These are phyloP conservation scores for Coffea eugenioides DNA, from an alignment of 257 asterid genomes.

Conservation along the genomic window DNA sequence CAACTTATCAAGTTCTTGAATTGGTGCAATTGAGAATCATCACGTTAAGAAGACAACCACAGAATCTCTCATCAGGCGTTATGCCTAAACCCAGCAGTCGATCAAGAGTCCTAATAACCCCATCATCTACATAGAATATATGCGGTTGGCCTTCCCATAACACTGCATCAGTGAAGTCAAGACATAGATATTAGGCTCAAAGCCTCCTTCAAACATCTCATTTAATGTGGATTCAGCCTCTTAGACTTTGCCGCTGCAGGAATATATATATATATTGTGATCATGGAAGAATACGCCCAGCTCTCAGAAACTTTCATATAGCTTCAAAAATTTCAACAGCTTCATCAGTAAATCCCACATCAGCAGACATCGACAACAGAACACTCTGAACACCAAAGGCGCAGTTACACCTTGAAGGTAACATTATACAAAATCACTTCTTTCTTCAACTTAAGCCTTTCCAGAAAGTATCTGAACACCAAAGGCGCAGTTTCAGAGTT, in stretches of 20 bases:
- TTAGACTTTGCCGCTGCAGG: conserved; percentile 80
- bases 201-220: conserved; percentile 79
- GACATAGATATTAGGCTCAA: conserved; percentile 59
- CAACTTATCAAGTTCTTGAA: too few relatives aligned
- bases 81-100: too few relatives aligned
- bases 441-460: conserved; percentile 29
- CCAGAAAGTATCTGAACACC: conserved; percentile 39
- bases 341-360: conserved; percentile 67
- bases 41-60: too few relatives aligned
- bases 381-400: conserved; percentile 47
- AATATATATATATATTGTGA: conserved; percentile 38
- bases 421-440: conserved; percentile 72
- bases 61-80: too few relatives aligned
- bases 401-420: conserved; percentile 20
- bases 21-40: too few relatives aligned
- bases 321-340: conserved; percentile 68
- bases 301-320: too few relatives aligned
- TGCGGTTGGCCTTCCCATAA: too few relatives aligned
- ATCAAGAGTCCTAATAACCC: too few relatives aligned
- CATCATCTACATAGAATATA: too few relatives aligned
- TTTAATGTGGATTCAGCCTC: conserved; percentile 73
- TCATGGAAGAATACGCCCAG: too few relatives aligned
- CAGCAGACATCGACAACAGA: conserved; percentile 76
- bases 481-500: too few relatives aligned
- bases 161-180: conserved; percentile 36